These are phyloP conservation scores for Gymnopilus junonius DNA, from an alignment of 768 basidiomycete species.

Conservation along the genomic window DNA sequence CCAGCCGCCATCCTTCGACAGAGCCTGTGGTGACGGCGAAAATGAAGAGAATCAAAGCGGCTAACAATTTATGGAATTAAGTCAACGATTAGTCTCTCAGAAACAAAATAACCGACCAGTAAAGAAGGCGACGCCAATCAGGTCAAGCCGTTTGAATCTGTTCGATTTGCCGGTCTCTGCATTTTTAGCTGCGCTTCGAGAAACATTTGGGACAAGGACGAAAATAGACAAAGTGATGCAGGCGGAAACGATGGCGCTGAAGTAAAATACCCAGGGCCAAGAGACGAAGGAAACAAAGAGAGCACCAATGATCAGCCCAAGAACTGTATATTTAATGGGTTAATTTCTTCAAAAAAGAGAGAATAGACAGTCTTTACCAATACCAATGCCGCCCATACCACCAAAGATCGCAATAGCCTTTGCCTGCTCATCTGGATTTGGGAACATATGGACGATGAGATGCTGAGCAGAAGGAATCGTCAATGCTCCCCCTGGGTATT, in stretches of 20 bases:
- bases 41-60: constrained; percentile 41
- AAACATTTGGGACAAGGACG: constrained; percentile 37
- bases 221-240: constrained; percentile 34
- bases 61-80: constrained; percentile 17
- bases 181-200: constrained; percentile 2
- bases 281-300: constrained; percentile 42
- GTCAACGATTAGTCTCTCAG: neutral
- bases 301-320: constrained; percentile 49
- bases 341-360: neutral
- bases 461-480: constrained; percentile 55
- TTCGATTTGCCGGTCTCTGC: neutral
- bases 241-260: constrained; percentile 42
- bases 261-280: constrained; percentile 58
- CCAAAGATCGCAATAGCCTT: constrained; percentile 52
- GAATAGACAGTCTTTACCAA: constrained; percentile 33
- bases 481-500: constrained; percentile 44
- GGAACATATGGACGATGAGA: constrained; percentile 54
- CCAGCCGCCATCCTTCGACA: constrained; percentile 50
- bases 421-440: constrained; percentile 49
- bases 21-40: constrained; percentile 52
- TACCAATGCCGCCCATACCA: constrained; percentile 49
- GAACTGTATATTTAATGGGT: constrained; percentile 26
- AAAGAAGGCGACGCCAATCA: constrained; percentile 41
- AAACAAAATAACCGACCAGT: constrained; percentile 30
- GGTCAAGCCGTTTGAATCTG: constrained; percentile 36